phyloP scores from a whole-genome alignment of 2,329 filamentous ascomycete species.

The Colletotrichum chrysophilum region DNA sequence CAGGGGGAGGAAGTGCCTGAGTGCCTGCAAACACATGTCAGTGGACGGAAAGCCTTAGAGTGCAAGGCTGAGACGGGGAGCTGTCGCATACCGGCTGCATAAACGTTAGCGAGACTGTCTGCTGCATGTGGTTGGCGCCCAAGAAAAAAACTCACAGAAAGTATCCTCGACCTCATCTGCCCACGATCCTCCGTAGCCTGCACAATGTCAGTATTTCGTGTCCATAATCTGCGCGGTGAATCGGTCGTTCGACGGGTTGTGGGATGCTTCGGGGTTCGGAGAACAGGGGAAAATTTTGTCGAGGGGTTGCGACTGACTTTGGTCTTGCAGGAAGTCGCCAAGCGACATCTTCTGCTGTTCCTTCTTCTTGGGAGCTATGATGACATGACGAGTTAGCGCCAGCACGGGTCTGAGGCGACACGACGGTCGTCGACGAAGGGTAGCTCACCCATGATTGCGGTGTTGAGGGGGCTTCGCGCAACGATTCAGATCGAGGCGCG shows the following conservation, averaged over 20 bases:
- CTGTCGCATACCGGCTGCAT: constrained; percentile 39
- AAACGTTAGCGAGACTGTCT: constrained; percentile 28
- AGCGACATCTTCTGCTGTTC: constrained; percentile 97
- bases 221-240: neutral
- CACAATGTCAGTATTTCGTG: constrained; percentile 28
- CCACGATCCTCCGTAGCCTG: constrained; percentile 80
- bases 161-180: constrained; percentile 98
- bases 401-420: neutral
- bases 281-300: neutral
- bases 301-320: constrained; percentile 68
- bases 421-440: neutral
- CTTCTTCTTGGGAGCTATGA: constrained; percentile 87
- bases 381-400: constrained; percentile 18
- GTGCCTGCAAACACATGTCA: constrained; percentile 46
- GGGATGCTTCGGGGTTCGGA: constrained; percentile 17
- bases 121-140: neutral
- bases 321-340: constrained; percentile 91
- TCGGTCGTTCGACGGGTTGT: constrained; percentile 28
- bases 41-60: neutral
- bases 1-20: constrained; percentile 59
- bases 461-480: constrained; percentile 51
- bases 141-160: constrained; percentile 63
- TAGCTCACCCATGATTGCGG: constrained; percentile 67
- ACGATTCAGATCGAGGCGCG: constrained; percentile 41
- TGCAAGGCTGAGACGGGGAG: neutral